A percentile compares a stretch with the other conserved stretches of the same genome.
Conservation (phyloP, 371 early-diverging fungal species). For the Mucor plumbeus region DNA sequence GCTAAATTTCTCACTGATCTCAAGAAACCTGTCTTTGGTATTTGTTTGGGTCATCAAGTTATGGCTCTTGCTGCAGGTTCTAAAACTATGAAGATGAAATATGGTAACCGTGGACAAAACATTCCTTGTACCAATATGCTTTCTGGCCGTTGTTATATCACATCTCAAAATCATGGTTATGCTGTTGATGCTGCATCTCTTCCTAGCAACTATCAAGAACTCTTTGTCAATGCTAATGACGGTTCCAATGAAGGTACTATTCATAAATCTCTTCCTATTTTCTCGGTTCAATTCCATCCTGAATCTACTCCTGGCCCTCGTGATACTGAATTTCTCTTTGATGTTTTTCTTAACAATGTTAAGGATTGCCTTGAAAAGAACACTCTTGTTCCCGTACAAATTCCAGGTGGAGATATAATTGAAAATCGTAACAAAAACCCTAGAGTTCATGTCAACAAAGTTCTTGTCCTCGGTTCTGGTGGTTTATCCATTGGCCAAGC, state of each 20-base stretch:
- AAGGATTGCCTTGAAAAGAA: constrained; percentile 74
- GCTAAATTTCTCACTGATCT: constrained; percentile 65
- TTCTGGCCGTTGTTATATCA: constrained; percentile 93
- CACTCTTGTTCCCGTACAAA: constrained; percentile 75
- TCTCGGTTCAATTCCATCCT: constrained; percentile 96
- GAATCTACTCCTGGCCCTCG: constrained; percentile 96
- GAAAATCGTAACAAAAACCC: constrained; percentile 59
- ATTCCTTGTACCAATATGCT: constrained; percentile 95
- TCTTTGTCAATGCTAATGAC: constrained; percentile 94
- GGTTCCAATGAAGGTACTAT: constrained; percentile 94
- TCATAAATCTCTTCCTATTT: constrained; percentile 73
- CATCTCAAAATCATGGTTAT: constrained; percentile 97
- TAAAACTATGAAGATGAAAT: constrained; percentile 92
- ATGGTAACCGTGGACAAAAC: constrained; percentile 98
- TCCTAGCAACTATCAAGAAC: constrained; percentile 77
- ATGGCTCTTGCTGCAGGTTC: constrained; percentile 94
- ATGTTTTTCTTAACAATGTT: constrained; percentile 78
- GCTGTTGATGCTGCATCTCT: constrained; percentile 77
- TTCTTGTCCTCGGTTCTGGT: constrained; percentile 93
- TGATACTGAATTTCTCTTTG: constrained; percentile 90
- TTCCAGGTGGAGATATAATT: constrained; percentile 68
- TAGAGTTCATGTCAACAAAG: constrained; percentile 72
- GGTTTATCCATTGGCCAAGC: constrained; percentile 97
- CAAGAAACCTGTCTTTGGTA: constrained; percentile 95
- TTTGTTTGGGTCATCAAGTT: constrained; percentile 96